Percentiles rank a stretch among this genome's conserved stretches.
Conservation (phyloP, 306 rosid species). For the Quercus cerris region DNA sequence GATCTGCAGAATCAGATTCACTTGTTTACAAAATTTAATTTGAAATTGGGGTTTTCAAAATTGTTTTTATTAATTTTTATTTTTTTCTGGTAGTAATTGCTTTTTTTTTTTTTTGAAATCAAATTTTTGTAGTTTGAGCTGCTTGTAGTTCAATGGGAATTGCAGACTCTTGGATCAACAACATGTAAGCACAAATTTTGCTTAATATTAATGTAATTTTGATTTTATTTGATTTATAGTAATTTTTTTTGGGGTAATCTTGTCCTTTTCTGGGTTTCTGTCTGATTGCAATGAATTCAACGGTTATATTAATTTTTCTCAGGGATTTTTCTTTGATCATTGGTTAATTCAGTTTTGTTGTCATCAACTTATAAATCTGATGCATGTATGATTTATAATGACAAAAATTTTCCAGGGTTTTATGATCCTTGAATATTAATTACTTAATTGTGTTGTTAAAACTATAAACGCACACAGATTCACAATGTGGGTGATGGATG, state of each 20-base stretch:
- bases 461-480: background rate
- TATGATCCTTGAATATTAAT: constrained; percentile 18
- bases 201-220: background rate
- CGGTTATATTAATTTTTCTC: background rate
- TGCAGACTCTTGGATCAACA: constrained; percentile 25
- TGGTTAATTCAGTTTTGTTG: background rate
- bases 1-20: constrained; percentile 35
- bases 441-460: constrained; percentile 14
- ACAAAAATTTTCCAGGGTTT: constrained; percentile 1
- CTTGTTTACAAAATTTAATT: background rate
- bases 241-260: background rate
- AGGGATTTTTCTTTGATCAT: no score
- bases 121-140: constrained; percentile 22
- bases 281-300: constrained; percentile 8
- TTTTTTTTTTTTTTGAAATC: background rate
- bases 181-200: constrained; percentile 16
- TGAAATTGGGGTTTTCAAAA: constrained; percentile 6
- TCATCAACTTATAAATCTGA: background rate
- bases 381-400: background rate
- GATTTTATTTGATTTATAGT: background rate
- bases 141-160: constrained; percentile 14
- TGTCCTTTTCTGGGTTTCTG: constrained; percentile 17
- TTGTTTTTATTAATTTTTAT: background rate
- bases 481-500: constrained; percentile 27
- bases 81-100: background rate